phyloP scores from a whole-genome alignment of 805 yeast species.

The Candida sphagnicola region DNA sequence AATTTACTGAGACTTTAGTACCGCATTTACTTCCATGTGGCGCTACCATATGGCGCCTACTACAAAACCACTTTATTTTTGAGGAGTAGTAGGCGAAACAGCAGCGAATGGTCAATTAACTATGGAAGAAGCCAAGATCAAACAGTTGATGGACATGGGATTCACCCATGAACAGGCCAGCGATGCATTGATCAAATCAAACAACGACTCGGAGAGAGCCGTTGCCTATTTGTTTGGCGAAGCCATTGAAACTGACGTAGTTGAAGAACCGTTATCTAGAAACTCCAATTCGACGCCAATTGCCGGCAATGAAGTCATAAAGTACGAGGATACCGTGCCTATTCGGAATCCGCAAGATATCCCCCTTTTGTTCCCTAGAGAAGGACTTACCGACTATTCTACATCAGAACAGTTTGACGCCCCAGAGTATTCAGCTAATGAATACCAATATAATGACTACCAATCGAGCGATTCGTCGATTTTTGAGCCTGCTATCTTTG shows the following conservation, averaged over 20 bases:
- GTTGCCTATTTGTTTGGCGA: constrained; percentile 33
- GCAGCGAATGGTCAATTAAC: no score
- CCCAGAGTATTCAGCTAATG: neutral
- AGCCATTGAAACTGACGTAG: constrained; percentile 14
- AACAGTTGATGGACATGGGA: constrained; percentile 36
- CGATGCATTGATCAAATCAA: constrained; percentile 30
- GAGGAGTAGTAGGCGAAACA: no score
- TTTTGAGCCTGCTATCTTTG: neutral
- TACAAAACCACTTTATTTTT: no score
- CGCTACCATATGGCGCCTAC: neutral
- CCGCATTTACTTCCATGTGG: no score
- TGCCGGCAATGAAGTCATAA: constrained; percentile 5
- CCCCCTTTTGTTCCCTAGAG: constrained; percentile 16
- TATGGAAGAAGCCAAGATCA: constrained; percentile 13
- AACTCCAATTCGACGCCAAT: neutral
- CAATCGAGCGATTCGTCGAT: constrained; percentile 1
- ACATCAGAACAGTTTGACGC: neutral
- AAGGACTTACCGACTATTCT: neutral
- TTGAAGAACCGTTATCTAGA: constrained; percentile 8
- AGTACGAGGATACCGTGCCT: constrained; percentile 18
- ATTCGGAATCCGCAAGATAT: constrained; percentile 27
- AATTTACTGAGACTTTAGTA: no score
- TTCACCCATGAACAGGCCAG: constrained; percentile 32
- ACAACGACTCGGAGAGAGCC: constrained; percentile 23
- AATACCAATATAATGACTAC: neutral